Evolutionary conservation across 208 protist genomes (phyloP).

Genomic region (Trypanosoma vivax): DNA sequence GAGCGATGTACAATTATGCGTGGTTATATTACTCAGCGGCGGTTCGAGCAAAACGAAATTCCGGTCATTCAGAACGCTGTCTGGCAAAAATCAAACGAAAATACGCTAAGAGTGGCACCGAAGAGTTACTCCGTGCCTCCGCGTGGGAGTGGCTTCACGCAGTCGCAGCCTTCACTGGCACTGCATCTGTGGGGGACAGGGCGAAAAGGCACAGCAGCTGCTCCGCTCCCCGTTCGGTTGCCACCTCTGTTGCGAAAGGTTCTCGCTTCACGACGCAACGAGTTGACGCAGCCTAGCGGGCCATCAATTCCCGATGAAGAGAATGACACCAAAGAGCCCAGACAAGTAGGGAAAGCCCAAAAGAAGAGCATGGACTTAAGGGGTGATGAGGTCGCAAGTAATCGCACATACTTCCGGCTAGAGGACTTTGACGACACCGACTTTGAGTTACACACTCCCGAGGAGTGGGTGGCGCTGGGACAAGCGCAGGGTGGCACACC

Average conservation of each 20-base stretch:
- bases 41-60: conserved; percentile 74
- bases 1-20: conserved; percentile 34
- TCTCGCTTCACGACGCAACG: conserved; percentile 2
- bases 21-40: conserved; percentile 43
- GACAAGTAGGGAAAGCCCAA: neutral
- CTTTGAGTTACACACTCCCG: conserved; percentile 56
- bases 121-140: neutral
- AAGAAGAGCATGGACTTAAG: too few species aligned
- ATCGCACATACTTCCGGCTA: conserved; percentile 61
- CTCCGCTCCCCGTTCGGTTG: conserved; percentile 11
- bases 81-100: conserved; percentile 19
- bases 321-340: neutral
- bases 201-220: conserved; percentile 3
- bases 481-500: conserved; percentile 41
- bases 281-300: neutral
- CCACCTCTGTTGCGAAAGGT: conserved; percentile 1
- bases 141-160: neutral
- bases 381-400: conserved; percentile 6
- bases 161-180: neutral
- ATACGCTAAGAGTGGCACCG: neutral
- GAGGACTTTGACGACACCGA: conserved; percentile 85
- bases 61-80: conserved; percentile 42
- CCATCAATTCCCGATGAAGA: neutral
- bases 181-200: neutral
- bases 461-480: conserved; percentile 81